Percentiles rank a stretch among this genome's conserved stretches.
These are phyloP conservation scores for Trypanosoma brucei DNA, from an alignment of 208 protist species.

Conservation along the genomic window DNA sequence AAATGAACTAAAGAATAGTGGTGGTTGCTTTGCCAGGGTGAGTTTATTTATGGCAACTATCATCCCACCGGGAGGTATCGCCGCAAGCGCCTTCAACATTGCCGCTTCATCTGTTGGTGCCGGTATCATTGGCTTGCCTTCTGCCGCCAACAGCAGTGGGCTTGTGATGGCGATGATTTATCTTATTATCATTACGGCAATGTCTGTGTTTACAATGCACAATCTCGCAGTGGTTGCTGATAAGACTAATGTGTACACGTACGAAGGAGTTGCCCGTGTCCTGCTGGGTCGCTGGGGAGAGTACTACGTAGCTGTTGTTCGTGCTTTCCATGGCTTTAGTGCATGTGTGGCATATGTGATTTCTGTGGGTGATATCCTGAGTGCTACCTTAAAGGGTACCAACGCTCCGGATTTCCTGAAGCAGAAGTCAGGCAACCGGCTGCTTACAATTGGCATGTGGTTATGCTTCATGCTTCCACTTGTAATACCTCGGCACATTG, in stretches of 20 bases:
- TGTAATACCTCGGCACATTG: conserved; percentile 47
- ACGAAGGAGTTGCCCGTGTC: conserved; percentile 32
- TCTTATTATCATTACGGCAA: conserved; percentile 28
- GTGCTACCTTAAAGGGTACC: conserved; percentile 24
- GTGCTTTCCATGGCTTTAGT: conserved; percentile 34
- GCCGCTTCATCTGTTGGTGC: conserved; percentile 44
- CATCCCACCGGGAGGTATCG: conserved; percentile 42
- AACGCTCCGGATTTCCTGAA: conserved; percentile 19
- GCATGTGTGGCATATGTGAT: conserved; percentile 57
- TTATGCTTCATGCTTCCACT: conserved; percentile 61
- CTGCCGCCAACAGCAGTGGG: conserved; percentile 51
- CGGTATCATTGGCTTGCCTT: conserved; percentile 53
- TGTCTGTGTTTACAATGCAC: conserved; percentile 56
- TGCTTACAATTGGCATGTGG: conserved; percentile 46
- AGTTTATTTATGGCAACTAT: conserved; percentile 23
- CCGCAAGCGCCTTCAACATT: conserved; percentile 46
- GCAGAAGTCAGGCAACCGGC: conserved; percentile 25
- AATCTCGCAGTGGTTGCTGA: conserved; percentile 36
- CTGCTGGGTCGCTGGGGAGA: conserved; percentile 29
- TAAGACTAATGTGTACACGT: conserved; percentile 35
- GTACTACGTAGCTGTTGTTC: conserved; percentile 35
- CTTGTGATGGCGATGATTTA: conserved; percentile 38
- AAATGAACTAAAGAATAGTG: not conserved
- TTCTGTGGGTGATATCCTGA: conserved; percentile 38
- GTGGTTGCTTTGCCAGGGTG: conserved; percentile 3